A percentile compares a stretch with the other conserved stretches of the same genome.
These are phyloP conservation scores for Thermochaetoides thermophila DNA, from an alignment of 495 filamentous ascomycete genomes.

Conservation along the genomic window DNA sequence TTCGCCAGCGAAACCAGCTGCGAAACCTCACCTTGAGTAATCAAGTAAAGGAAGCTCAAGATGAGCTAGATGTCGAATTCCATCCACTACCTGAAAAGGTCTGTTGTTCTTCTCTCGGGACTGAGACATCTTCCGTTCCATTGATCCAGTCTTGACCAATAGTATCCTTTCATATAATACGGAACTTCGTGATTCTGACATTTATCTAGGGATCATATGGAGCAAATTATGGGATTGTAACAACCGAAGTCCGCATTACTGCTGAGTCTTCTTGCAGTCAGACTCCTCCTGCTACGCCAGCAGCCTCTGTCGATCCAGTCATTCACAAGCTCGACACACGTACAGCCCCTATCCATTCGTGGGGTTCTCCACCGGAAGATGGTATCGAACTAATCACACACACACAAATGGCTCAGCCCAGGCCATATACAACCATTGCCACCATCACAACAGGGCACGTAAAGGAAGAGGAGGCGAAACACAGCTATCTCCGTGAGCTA, in stretches of 20 bases:
- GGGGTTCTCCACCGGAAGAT: constrained; percentile 6
- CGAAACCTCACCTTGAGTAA: constrained; percentile 32
- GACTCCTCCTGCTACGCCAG: constrained; percentile 3
- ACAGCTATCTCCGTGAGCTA: constrained; percentile 2
- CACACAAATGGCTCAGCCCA: background rate
- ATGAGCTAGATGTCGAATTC: too few species aligned
- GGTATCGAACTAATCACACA: constrained; percentile 2
- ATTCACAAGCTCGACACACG: constrained; percentile 1
- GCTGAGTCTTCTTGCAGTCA: constrained; percentile 12
- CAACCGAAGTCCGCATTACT: constrained; percentile 23
- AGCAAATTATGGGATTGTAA: constrained; percentile 24
- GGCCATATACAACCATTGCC: constrained; percentile 13
- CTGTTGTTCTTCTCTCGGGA: background rate
- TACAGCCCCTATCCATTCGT: too few species aligned
- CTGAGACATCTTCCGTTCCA: too few species aligned
- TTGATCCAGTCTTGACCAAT: too few species aligned
- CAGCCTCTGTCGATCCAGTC: constrained; percentile 6
- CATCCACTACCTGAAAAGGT: too few species aligned
- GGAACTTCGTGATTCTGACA: too few species aligned
- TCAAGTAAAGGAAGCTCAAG: too few species aligned
- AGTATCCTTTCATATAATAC: too few species aligned
- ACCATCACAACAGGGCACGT: constrained; percentile 6
- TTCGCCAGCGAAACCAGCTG: constrained; percentile 40
- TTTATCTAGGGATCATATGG: too few species aligned
- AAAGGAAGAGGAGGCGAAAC: background rate